Conservation (phyloP, 768 basidiomycete genomes). For the Mycena pura region DNA sequence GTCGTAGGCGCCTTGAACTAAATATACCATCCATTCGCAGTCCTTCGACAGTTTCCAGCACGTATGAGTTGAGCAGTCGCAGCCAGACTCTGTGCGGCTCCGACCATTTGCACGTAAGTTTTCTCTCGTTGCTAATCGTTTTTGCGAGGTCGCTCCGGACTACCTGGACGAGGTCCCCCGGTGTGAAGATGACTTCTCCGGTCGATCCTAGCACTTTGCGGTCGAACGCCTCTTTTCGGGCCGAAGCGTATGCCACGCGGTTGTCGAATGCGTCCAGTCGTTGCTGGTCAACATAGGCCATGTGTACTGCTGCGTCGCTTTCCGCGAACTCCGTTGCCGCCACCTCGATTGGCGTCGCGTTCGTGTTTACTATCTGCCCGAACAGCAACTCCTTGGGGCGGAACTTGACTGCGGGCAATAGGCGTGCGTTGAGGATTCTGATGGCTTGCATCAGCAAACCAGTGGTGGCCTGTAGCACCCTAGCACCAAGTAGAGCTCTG, state of each 20-base stretch:
- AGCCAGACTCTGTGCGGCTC: slow-evolving; percentile 21
- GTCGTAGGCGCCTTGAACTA: slow-evolving; percentile 2
- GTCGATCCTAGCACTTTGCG: slow-evolving; percentile 14
- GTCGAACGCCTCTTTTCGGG: slow-evolving; percentile 36
- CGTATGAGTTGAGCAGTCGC: slow-evolving; percentile 24
- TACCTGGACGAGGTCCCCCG: slow-evolving; percentile 39
- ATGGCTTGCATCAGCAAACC: too few species aligned
- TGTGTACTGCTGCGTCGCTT: slow-evolving; percentile 8
- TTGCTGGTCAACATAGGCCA: slow-evolving; percentile 28
- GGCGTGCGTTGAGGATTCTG: slow-evolving; percentile 24
- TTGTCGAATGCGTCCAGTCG: slow-evolving; percentile 35
- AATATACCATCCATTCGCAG: not conserved
- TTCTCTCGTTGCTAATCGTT: slow-evolving; percentile 35
- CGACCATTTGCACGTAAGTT: slow-evolving; percentile 41
- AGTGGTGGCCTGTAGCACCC: too few species aligned
- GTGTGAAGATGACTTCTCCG: slow-evolving; percentile 31
- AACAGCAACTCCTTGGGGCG: slow-evolving; percentile 37
- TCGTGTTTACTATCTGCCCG: slow-evolving; percentile 37
- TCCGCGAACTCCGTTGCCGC: not conserved
- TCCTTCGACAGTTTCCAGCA: slow-evolving; percentile 11
- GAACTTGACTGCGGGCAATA: slow-evolving; percentile 27
- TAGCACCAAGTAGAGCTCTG: too few species aligned
- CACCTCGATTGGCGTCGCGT: slow-evolving; percentile 6
- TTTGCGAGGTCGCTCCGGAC: slow-evolving; percentile 34
- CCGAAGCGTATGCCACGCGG: slow-evolving; percentile 27